Evolutionary conservation across 1,284 basidiomycete species (phyloP).

Genomic region (Puccinia novopanici): DNA sequence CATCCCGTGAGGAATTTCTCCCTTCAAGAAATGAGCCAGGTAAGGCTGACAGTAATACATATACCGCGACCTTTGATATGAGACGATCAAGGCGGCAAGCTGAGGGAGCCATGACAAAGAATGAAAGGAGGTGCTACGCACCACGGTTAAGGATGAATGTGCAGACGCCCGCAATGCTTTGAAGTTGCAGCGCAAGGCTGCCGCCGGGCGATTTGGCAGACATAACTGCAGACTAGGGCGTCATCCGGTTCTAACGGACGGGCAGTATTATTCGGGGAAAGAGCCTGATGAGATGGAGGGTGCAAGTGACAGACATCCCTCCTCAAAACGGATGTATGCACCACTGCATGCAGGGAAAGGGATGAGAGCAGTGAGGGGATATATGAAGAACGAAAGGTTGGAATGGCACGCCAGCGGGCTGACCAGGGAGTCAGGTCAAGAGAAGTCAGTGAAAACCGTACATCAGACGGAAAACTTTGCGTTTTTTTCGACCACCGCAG

Average conservation of each 20-base stretch:
- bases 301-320: not conserved
- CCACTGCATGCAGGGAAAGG: constrained; percentile 9
- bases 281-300: not conserved
- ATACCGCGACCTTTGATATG: not conserved
- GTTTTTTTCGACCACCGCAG: not conserved
- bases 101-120: not conserved
- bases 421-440: constrained; percentile 21
- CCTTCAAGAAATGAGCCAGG: not conserved
- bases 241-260: not conserved
- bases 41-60: not conserved
- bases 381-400: constrained; percentile 22
- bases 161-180: not conserved
- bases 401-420: not conserved
- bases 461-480: not conserved
- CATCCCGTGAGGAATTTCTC: not conserved
- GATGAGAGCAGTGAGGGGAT: not conserved
- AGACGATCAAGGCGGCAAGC: not conserved
- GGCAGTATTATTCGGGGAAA: not conserved
- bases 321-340: not conserved
- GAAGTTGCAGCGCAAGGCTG: not conserved
- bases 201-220: not conserved
- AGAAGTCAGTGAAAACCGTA: not conserved
- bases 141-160: not conserved
- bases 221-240: not conserved
- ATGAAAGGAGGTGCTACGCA: not conserved